Percentiles rank a stretch among this genome's conserved stretches.
Evolutionary conservation across 768 basidiomycete species (phyloP).

Genomic region (Thelephora aurantiotincta): DNA sequence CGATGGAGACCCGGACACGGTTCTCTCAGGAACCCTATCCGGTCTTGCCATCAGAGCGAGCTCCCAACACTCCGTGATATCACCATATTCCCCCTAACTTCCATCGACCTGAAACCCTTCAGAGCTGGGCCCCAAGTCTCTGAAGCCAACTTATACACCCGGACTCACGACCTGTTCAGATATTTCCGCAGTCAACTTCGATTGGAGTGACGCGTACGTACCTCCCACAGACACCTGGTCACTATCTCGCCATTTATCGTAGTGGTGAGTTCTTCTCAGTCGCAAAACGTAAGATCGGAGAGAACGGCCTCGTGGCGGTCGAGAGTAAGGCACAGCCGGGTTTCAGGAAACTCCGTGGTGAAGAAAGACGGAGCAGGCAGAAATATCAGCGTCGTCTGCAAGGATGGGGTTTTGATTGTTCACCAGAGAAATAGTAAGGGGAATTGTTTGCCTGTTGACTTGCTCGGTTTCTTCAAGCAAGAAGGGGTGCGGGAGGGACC

Average conservation of each 20-base stretch:
- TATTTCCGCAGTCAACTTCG: conserved; percentile 10
- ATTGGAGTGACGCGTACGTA: conserved; percentile 50
- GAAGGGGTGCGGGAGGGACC: no score
- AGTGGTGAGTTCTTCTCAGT: conserved; percentile 37
- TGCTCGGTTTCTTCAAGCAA: conserved; percentile 16
- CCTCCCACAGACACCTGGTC: conserved; percentile 51
- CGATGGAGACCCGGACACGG: conserved; percentile 9
- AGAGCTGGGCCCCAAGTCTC: conserved; percentile 18
- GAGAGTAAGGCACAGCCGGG: conserved; percentile 15
- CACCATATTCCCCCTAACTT: neutral
- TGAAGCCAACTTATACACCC: conserved; percentile 19
- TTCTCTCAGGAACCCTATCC: no score
- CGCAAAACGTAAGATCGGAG: conserved; percentile 24
- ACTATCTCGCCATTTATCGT: conserved; percentile 44
- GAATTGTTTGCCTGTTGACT: conserved; percentile 30
- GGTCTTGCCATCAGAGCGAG: conserved; percentile 6
- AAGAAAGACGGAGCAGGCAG: conserved; percentile 36
- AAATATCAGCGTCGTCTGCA: conserved; percentile 40
- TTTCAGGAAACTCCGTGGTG: conserved; percentile 24
- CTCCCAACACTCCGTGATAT: neutral
- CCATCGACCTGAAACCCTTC: conserved; percentile 11
- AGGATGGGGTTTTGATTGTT: conserved; percentile 26
- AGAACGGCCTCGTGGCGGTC: conserved; percentile 9
- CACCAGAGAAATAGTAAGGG: conserved; percentile 31
- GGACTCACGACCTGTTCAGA: conserved; percentile 16